Base-by-base conservation (phyloP, 1,139 yeast species). In the Diutina catenulata region DNA sequence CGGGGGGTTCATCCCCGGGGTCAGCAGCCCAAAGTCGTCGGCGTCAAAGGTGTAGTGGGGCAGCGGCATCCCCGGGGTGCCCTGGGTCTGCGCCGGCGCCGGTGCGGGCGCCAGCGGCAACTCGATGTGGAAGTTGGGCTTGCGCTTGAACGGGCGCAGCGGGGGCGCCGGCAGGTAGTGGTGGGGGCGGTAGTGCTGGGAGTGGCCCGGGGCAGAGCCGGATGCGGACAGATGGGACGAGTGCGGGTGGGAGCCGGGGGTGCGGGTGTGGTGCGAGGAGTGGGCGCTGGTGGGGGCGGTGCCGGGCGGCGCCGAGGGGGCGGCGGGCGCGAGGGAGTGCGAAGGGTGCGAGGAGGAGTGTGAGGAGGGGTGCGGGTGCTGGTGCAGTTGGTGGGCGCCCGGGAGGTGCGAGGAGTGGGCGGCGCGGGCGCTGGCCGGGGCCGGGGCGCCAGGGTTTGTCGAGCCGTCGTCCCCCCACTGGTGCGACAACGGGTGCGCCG, bases 11-110 rank as follows among this genome's bases (percentile, higher is more conserved):
- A 31, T 31, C 15, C 35, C 35, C 1, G 35, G 35, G 8, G 35
- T 31, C 24, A 31, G 25, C 24, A 8, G 25, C n/a, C 35, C 35
- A 21, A 31, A 31, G 15, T 31, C 35, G 21, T 31, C 35, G 21
- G n/a, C 21, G 14, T 31, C 35, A 20, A 31, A 20, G 3, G 35
- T 31, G 21, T 31, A 31, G 11, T 31, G 35, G 9, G 35, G 35
- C 19, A 15, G 15, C 5, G 13, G 18, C 35, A 31, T 24, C 19
- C 35, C 35, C 35, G 21, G 35, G 4, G 35, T 24, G 9, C 35
- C 35, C 15, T 24, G 35, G 6, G 21, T n/a, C 9, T 20, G 35
- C 14, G 22, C 9, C 10, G 18, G 20, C n/a, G 20, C 11, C n/a
- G n/a, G n/a, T 13, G 15, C 24, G 22, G 15, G 22, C 5, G 11